These are phyloP conservation scores for Juncus effusus DNA, from an alignment of 176 grass and related monocot species.

Conservation along the genomic window DNA sequence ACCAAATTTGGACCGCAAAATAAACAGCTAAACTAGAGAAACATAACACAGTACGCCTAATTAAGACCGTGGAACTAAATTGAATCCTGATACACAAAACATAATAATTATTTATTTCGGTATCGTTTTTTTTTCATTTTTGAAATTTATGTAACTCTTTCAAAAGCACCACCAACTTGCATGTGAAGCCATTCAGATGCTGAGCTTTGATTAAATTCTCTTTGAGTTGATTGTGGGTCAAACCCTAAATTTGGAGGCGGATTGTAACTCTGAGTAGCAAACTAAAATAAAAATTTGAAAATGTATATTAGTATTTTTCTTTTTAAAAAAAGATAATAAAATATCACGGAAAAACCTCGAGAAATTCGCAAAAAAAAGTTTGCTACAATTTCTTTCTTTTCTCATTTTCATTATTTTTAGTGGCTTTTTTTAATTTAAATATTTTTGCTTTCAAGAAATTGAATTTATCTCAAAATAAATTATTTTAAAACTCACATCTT, in stretches of 20 bases:
- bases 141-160: slow-evolving; percentile 64
- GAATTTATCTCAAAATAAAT: not conserved
- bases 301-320: not conserved
- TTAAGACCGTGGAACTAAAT: slow-evolving; percentile 17
- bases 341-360: too few species aligned
- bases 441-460: too few species aligned
- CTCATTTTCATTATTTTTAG: too few species aligned
- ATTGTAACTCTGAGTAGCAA: slow-evolving; percentile 46
- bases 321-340: too few species aligned
- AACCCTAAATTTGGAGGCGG: slow-evolving; percentile 50
- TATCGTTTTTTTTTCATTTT: slow-evolving; percentile 16
- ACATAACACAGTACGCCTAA: not conserved
- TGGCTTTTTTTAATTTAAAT: not conserved
- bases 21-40: slow-evolving; percentile 35
- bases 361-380: too few species aligned
- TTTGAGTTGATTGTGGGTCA: slow-evolving; percentile 49
- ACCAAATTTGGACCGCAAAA: slow-evolving; percentile 39
- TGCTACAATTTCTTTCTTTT: too few species aligned
- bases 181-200: slow-evolving; percentile 81
- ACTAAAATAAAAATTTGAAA: slow-evolving; percentile 31
- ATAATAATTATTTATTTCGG: slow-evolving; percentile 28
- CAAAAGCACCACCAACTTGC: slow-evolving; percentile 71
- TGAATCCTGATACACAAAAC: slow-evolving; percentile 18
- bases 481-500: slow-evolving; percentile 65
- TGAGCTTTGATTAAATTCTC: slow-evolving; percentile 54